Base-by-base conservation (phyloP, 2,329 filamentous ascomycete species). In the Botrytis sinoallii region DNA sequence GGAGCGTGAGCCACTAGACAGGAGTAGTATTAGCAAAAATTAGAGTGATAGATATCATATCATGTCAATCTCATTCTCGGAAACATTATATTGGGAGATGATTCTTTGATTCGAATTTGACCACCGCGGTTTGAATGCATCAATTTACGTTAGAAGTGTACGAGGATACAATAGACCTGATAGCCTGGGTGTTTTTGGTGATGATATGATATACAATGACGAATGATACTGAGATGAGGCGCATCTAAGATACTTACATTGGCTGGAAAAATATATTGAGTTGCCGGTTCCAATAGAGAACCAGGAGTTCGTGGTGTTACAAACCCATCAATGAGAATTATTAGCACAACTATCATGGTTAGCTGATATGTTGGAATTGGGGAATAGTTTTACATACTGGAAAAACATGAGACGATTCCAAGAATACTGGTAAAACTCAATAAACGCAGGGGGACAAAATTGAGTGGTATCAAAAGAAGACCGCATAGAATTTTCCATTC, bases 371-470 rank as follows among this genome's bases (percentile, higher is more conserved):
- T 20, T 46, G 40, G 20, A 16, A 9, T 18, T 18, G 4, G 22
- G 22, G 44, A 22, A 22, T 18, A 40, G 14, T 38, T 60, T 40
- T 35, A 91, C 92, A 85, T 85, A 95, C 93, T 98, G 79, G 91
- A 91, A 77, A 97, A 91, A 77, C 93, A 97, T 73, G 90, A 95
- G 77, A 98, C 85, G 70, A 99, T 97, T n/a, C 95, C 95, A 75
- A 98, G 85, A 73, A 98, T 90, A 81, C 94, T 97, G 40, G 94
- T 97, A 79, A 97, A 94, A 78, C 94, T 97, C 75, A 99, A 84
- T 72, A 95, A 85, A 48, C 93, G 89, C 75, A 98, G 84, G 1
- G 96, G 95, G 48, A 97, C 84, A 81, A 97, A 97, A 80, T 92
- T 94, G 70, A 98, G 85, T 20, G 94, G 93, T 74, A 97, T 85